Conservation (phyloP, 257 asterid genomes). For the Anisodus acutangulus region DNA sequence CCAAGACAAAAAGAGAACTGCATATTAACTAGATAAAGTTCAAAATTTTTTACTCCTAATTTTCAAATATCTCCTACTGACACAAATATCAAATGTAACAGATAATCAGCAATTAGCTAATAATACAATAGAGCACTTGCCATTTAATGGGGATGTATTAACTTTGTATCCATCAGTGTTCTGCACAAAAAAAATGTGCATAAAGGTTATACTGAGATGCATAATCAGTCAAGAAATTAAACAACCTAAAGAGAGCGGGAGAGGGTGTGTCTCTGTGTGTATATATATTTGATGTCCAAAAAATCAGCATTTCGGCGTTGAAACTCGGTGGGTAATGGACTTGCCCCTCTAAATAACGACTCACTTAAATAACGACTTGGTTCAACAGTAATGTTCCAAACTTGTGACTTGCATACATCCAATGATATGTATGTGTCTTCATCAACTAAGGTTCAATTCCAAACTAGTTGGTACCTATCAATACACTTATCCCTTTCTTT, state of each 20-base stretch:
- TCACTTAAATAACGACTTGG: background rate
- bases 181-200: slow-evolving; percentile 49
- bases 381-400: background rate
- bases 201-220: background rate
- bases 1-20: slow-evolving; percentile 31
- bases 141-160: slow-evolving; percentile 29
- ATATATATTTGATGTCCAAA: background rate
- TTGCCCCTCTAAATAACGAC: background rate
- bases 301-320: background rate
- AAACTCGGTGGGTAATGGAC: background rate
- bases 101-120: slow-evolving; percentile 11
- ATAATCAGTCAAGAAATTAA: background rate
- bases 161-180: slow-evolving; percentile 36
- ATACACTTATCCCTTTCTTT: background rate
- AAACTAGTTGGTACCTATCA: background rate
- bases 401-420: background rate
- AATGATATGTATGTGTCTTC: background rate
- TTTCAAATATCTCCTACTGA: background rate
- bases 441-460: background rate
- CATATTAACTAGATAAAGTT: background rate
- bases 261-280: background rate
- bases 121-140: slow-evolving; percentile 39
- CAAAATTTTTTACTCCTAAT: background rate
- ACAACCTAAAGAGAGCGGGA: background rate
- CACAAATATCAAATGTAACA: background rate